Conservation (phyloP, 2,329 filamentous ascomycete genomes). For the Trichoderma koningiopsis region DNA sequence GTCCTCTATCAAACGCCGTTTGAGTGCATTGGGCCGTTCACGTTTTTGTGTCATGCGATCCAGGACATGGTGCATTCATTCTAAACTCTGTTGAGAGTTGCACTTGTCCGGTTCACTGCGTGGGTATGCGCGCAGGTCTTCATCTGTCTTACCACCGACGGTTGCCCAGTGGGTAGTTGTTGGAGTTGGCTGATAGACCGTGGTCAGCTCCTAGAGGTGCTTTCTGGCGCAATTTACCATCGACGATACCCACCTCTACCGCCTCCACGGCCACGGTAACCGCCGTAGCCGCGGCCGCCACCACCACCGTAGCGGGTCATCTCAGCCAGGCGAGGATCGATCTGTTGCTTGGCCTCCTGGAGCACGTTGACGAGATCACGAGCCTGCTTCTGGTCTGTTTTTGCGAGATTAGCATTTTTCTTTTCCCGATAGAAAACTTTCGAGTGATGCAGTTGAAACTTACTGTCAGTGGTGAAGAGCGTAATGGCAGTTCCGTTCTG, state of each 20-base stretch:
- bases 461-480: constrained; percentile 98
- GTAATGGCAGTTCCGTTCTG: constrained; percentile 95
- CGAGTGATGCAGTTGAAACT: constrained; percentile 47
- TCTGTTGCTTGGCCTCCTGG: constrained; percentile 95
- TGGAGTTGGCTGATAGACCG: constrained; percentile 48
- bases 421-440: too few relatives aligned
- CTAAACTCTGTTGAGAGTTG: neutral
- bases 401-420: constrained; percentile 40
- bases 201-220: constrained; percentile 41
- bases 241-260: constrained; percentile 53
- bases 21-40: constrained; percentile 30
- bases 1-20: constrained; percentile 40
- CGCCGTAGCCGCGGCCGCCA: constrained; percentile 70
- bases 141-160: constrained; percentile 51
- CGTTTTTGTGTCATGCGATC: constrained; percentile 3
- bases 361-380: constrained; percentile 94
- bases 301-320: constrained; percentile 93
- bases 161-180: constrained; percentile 53
- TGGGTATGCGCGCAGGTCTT: constrained; percentile 15
- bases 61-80: neutral
- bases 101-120: constrained; percentile 9
- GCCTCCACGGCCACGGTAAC: constrained; percentile 64
- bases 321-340: constrained; percentile 92
- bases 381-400: constrained; percentile 83
- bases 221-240: constrained; percentile 35